Evolutionary conservation across 306 rosid genomes (phyloP), one percentile per base, ranked within the genome.

Genomic region (Prunus salicina): DNA sequence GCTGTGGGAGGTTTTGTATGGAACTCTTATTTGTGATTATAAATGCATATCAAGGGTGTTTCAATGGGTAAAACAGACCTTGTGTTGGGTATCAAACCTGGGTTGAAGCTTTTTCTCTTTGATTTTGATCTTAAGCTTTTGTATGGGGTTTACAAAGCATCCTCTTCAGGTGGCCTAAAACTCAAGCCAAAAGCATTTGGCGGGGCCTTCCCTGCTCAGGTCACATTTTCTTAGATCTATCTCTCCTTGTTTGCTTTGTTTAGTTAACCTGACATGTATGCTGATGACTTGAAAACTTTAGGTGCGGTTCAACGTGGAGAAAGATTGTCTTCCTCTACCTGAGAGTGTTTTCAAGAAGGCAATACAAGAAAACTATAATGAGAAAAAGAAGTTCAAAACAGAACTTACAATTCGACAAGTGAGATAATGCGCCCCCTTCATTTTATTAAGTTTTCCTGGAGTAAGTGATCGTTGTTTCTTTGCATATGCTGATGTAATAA

Each of bases 131-230:
- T 89, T 78, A 95, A 84, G 91, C 84, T 95, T 73, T 77, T 95
- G 73, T 90, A 92, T 72, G 98, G 97, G 68, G 61, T 95, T 79
- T 95, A 84, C 79, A 84, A 80, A 72, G 98, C 98, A 62, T 82
- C 96, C 66, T 91, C 97, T 73, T 73, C 91, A 22, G 97, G 98
- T 79, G 88, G 90, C 64, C 76, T 92, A 88, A 90, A 81, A 82
- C 92, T 95, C 61, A 97, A 95, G 85, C 98, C 97, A 12, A 83
- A 82, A 61, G 98, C 97, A 71, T 95, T 95, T 18, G 82, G 86
- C 73, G 97, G 98, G 52, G 84, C 90, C 52, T 95, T 95, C 84
- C 98, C 98, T 82, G 89, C 88, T 85, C 97, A 95, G 98, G 97
- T 95, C 66, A 69, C 71, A 72, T 77, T 74, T 55, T 67, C 68